Evolutionary conservation across 176 grass and related monocot species (phyloP).

Genomic region (Otatea glauca): DNA sequence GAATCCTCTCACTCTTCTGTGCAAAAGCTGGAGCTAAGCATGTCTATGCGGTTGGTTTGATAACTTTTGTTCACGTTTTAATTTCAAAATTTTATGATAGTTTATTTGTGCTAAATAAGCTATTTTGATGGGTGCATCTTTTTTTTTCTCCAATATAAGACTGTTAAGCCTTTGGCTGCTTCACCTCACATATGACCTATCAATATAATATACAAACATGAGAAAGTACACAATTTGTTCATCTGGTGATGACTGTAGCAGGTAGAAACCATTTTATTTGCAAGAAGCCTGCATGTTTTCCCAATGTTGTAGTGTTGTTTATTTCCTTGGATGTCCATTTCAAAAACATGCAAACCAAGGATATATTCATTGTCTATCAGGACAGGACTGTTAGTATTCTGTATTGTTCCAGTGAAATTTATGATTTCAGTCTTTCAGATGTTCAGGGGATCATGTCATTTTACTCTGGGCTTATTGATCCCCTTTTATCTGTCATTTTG

Average conservation of each 20-base stretch:
- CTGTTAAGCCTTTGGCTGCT: conserved; percentile 17
- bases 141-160: neutral
- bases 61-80: conserved; percentile 18
- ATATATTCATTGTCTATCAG: neutral
- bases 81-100: neutral
- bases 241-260: neutral
- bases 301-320: neutral
- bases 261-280: neutral
- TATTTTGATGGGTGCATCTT: neutral
- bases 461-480: neutral
- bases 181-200: neutral
- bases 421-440: neutral
- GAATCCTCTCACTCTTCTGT: conserved; percentile 96
- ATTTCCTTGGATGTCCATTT: neutral
- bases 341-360: neutral
- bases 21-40: conserved; percentile 97
- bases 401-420: conserved; percentile 18
- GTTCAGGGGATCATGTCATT: neutral
- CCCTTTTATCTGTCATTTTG: neutral
- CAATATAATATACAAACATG: neutral
- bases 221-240: neutral
- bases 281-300: neutral
- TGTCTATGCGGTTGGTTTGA: conserved; percentile 81
- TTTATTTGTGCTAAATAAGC: neutral
- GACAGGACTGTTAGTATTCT: neutral